Evolutionary conservation across 169 alveolate species (phyloP), one percentile per base, ranked within the genome.

Genomic region (Prorocentrum cordatum): DNA sequence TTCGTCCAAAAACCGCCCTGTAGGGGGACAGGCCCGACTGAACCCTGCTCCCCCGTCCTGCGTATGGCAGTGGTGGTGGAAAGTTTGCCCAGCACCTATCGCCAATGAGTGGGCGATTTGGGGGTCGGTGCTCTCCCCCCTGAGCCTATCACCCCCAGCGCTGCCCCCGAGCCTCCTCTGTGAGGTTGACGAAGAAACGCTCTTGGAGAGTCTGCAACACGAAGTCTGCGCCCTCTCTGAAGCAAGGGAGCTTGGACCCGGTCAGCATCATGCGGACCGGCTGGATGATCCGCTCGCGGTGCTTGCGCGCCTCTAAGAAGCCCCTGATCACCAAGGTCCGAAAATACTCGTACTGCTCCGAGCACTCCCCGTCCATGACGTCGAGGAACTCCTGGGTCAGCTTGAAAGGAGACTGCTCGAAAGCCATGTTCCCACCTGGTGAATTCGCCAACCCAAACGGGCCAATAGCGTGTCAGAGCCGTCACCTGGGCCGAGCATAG

Each of bases 351-450:
- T 95, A 96, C 91, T 95, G 96, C 64, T 95, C 97, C 1, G 97
- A 94, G 62, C 93, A 83, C 87, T 94, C 98, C 3, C 99, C 99
- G 22, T 96, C 99, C 94, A 97, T 95, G 58, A 96, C 95, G 61
- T 96, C 98, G 83, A 97, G 92, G 93, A 95, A 96, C 85, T 97
- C 99, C 93, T 95, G 93, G 3, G 99, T 97, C 77, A 97, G 95
- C 93, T 97, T 97, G 93, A 97, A 97, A 6, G 99, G 99, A 18
- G 99, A 96, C 75, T 97, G 95, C 91, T 97, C 99, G 86, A 97
- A 96, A 92, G 95, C 96, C 61, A 96, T 96, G 85, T 97, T 97
- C 24, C 99, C 99, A 26, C 91, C 91, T 0, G 99, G 99, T 5
- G 98, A 96, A 93, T 97, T 96, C 47, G 98, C 93, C 54, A 97